Conservation (phyloP, 306 rosid species). For the Vigna mungo region DNA sequence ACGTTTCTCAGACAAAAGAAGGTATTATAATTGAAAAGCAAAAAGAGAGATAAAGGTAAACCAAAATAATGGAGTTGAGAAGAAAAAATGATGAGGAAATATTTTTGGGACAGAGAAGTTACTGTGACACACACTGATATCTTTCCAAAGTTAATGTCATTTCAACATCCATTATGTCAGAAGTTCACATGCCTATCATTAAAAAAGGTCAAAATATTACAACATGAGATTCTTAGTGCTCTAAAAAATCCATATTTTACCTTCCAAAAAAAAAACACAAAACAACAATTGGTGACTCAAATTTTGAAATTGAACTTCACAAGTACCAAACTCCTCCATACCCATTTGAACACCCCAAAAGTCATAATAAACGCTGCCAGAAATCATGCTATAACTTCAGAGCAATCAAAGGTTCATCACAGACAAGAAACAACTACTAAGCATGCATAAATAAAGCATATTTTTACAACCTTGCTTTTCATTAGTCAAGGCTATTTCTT, state of each 20-base stretch:
- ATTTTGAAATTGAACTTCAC: not conserved
- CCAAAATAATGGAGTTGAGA: not conserved
- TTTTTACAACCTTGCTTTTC: not conserved
- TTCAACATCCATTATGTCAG: slow-evolving; percentile 49
- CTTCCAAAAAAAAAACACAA: slow-evolving; percentile 11
- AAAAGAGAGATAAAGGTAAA: slow-evolving; percentile 1
- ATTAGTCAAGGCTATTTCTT: not conserved
- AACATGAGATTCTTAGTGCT: slow-evolving; percentile 39
- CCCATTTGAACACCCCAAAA: not conserved
- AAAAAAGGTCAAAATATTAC: slow-evolving; percentile 45
- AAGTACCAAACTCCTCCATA: not conserved
- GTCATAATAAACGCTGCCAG: not conserved
- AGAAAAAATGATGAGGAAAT: not conserved
- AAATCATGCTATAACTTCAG: not conserved
- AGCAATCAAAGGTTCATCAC: not conserved
- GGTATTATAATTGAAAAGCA: not conserved
- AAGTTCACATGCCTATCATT: slow-evolving; percentile 40
- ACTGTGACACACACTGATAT: slow-evolving; percentile 8
- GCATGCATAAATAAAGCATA: not conserved
- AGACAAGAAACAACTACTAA: not conserved
- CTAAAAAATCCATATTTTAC: slow-evolving; percentile 24
- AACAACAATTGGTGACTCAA: too few relatives aligned
- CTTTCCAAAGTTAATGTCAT: slow-evolving; percentile 43
- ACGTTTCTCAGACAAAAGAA: not conserved
- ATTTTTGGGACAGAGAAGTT: not conserved